Evolutionary conservation across 140 eudicot species (phyloP).

Genomic region (Erigeron philadelphicus): DNA sequence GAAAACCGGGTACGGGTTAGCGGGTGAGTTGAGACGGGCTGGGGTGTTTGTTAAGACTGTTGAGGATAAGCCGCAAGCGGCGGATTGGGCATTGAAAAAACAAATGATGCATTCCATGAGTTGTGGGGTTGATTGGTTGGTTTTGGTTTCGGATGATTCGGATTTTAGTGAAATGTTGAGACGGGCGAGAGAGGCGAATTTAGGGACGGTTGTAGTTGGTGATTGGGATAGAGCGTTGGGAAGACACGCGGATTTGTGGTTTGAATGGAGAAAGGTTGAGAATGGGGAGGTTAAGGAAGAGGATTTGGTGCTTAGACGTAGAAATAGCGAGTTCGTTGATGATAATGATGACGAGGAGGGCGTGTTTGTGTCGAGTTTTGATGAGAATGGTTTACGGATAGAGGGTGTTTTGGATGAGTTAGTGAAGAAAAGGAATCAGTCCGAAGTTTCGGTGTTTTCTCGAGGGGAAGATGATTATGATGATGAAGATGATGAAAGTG

Average conservation of each 20-base stretch:
- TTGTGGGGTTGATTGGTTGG: constrained; percentile 86
- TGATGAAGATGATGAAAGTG: constrained; percentile 32
- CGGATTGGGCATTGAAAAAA: constrained; percentile 91
- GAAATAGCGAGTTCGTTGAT: constrained; percentile 30
- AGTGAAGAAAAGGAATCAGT: constrained; percentile 31
- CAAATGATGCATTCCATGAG: constrained; percentile 82
- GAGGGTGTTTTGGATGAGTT: constrained; percentile 55
- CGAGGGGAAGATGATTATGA: constrained; percentile 46
- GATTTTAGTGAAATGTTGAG: constrained; percentile 76
- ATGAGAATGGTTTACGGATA: constrained; percentile 29
- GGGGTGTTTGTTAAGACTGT: constrained; percentile 89
- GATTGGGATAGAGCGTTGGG: constrained; percentile 83
- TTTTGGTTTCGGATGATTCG: constrained; percentile 89
- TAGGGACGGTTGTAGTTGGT: constrained; percentile 95
- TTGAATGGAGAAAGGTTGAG: constrained; percentile 73
- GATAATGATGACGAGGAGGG: constrained; percentile 18
- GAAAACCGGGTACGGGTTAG: constrained; percentile 75
- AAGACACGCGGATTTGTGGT: constrained; percentile 85
- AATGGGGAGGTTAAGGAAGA: constrained; percentile 71
- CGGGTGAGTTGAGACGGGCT: constrained; percentile 67
- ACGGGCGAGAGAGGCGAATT: constrained; percentile 61
- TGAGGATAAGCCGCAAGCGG: constrained; percentile 96
- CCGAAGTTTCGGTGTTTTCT: constrained; percentile 45
- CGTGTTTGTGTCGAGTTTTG: constrained; percentile 37
- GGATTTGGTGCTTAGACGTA: constrained; percentile 53